Conservation (phyloP, 176 grass and related monocot species). For the Ensete glaucum region DNA sequence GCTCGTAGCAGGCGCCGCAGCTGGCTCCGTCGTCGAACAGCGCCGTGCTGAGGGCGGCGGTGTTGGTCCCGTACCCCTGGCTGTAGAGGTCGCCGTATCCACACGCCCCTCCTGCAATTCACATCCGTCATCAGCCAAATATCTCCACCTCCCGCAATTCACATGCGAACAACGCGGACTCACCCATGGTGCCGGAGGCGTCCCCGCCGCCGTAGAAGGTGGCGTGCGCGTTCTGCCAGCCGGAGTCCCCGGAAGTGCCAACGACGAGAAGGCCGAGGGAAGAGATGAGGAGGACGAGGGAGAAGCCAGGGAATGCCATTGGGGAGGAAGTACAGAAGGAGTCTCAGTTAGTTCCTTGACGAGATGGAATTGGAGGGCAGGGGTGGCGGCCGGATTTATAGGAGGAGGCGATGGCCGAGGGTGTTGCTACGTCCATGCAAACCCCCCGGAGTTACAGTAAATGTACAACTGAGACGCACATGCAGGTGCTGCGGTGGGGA, state of each 20-base stretch:
- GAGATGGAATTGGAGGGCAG: neutral
- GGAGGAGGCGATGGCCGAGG: no score
- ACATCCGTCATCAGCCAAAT: no score
- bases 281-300: conserved; percentile 27
- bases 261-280: conserved; percentile 28
- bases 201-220: conserved; percentile 83
- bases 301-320: conserved; percentile 36
- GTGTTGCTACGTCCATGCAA: no score
- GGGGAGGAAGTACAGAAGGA: neutral
- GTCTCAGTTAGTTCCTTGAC: neutral
- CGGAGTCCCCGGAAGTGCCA: conserved; percentile 29
- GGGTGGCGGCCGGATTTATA: neutral
- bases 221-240: conserved; percentile 66
- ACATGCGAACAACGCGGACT: no score
- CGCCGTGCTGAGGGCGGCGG: conserved; percentile 59
- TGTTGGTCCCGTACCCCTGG: conserved; percentile 8
- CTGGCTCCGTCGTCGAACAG: conserved; percentile 55
- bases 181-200: conserved; percentile 85
- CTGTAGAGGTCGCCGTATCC: neutral
- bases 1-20: conserved; percentile 66
- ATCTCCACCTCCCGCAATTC: no score
- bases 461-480: no score
- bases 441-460: no score
- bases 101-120: neutral
- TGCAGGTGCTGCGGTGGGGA: no score